These are phyloP conservation scores for Ogataea parapolymorpha DNA, from an alignment of 805 yeast genomes.

Conservation along the genomic window DNA sequence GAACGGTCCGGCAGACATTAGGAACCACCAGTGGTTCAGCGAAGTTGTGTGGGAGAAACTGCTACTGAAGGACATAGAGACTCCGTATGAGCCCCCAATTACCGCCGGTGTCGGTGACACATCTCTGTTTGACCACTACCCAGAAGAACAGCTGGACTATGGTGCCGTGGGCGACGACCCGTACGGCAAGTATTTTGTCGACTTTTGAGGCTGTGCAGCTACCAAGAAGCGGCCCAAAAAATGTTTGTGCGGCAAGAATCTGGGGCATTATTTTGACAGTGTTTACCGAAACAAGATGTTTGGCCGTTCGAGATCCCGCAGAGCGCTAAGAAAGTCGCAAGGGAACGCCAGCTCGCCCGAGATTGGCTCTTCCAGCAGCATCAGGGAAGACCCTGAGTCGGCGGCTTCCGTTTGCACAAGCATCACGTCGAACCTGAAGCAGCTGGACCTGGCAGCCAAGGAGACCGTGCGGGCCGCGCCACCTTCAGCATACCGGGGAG, in stretches of 20 bases:
- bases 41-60: constrained; percentile 63
- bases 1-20: constrained; percentile 55
- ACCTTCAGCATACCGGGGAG: not conserved
- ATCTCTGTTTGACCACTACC: constrained; percentile 64
- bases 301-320: constrained; percentile 10
- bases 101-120: constrained; percentile 64
- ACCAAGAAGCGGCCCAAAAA: not conserved
- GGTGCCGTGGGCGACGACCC: constrained; percentile 58
- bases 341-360: constrained; percentile 2
- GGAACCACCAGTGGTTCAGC: constrained; percentile 56
- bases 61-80: constrained; percentile 53
- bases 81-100: constrained; percentile 64
- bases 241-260: not conserved
- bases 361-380: constrained; percentile 4
- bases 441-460: constrained; percentile 12
- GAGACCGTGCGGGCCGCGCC: constrained; percentile 9
- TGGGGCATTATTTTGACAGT: not conserved
- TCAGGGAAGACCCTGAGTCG: constrained; percentile 9
- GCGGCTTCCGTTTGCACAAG: constrained; percentile 15
- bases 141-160: constrained; percentile 80
- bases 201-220: constrained; percentile 23
- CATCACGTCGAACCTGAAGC: constrained; percentile 16
- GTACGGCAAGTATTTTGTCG: constrained; percentile 30
- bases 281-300: constrained; percentile 1
- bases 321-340: constrained; percentile 2